These are phyloP conservation scores for Wallacemonas sp. DNA, from an alignment of 208 protist genomes.

Conservation along the genomic window DNA sequence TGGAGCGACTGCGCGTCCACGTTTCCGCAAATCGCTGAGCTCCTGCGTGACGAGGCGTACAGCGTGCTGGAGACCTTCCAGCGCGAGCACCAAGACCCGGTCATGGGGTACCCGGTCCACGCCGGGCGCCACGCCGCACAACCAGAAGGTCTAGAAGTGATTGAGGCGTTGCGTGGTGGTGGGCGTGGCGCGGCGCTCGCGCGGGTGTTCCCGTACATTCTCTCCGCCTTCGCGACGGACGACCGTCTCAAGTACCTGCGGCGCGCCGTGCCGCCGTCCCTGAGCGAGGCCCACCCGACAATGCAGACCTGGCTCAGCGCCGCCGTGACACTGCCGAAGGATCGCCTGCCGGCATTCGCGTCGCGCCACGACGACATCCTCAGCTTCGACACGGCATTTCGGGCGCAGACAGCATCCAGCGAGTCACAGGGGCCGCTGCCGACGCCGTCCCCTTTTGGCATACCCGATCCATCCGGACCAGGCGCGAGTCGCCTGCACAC, in stretches of 20 bases:
- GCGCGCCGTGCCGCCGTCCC: not conserved
- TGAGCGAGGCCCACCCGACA: not conserved
- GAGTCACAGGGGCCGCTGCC: not conserved
- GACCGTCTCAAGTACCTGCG: slow-evolving; percentile 13
- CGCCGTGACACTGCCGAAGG: slow-evolving; percentile 8
- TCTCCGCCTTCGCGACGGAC: slow-evolving; percentile 6
- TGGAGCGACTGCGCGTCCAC: slow-evolving; percentile 52
- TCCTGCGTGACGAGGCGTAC: slow-evolving; percentile 33
- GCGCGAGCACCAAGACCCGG: not conserved
- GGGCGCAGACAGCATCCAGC: not conserved
- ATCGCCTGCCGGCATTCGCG: not conserved
- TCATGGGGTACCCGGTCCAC: not conserved
- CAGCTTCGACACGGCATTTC: slow-evolving; percentile 4
- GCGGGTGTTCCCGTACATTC: not conserved
- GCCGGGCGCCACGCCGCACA: not conserved
- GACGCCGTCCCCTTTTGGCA: not conserved
- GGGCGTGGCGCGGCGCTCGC: not conserved
- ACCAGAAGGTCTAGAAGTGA: not conserved
- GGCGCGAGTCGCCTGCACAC: slow-evolving; percentile 7
- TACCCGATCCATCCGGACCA: not conserved
- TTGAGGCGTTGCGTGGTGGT: slow-evolving; percentile 1
- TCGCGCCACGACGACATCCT: slow-evolving; percentile 5
- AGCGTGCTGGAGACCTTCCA: slow-evolving; percentile 7
- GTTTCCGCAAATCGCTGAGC: slow-evolving; percentile 49
- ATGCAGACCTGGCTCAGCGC: slow-evolving; percentile 12